Evolutionary conservation across 768 basidiomycete genomes (phyloP), one percentile per base, ranked within the genome.

Genomic region (Lactifluus echinatus): DNA sequence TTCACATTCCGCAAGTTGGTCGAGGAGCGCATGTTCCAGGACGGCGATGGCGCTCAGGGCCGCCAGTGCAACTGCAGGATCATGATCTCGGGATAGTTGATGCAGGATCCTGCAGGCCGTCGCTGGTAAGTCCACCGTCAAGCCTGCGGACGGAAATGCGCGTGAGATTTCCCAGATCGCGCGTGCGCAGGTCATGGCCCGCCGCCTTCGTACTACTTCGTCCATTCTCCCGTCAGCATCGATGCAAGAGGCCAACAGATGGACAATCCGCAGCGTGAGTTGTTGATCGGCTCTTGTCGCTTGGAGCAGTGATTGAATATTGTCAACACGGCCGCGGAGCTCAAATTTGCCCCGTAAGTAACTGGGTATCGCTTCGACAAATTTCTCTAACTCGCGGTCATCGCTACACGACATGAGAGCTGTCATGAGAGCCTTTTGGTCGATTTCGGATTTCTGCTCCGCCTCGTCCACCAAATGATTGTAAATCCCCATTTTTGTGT

Each of bases 151-250:
- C 11, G 29, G n/a, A 15, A 52, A 49, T n/a, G 46, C 24, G 8
- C 15, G 52, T 21, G 50, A 50, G 12, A 60, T 31, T 24, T 58
- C 50, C 37, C 44, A 36, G 50, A 59, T 17, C 6, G 50, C 59
- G n/a, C 40, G 49, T n/a, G 46, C 11, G 15, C 59, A 60, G 10
- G 43, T 48, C 37, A 59, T 33, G 3, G 56, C 56, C n/a, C 59
- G 59, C 8, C 40, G 56, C 15, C 50, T 36, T 17, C 59, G 59
- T 10, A 15, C 29, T 8, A 8, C 26, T 8, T 58, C 34, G 24
- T 57, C 55, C 50, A 60, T 52, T 19, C 48, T 43, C 33, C 44
- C 50, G n/a, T 60, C 17, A 6, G 12, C 45, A 4, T 46, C 31
- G 29, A 47, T 23, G 29, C 59, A 60, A n/a, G 55, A 42, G 0